Percentiles rank a stretch among this genome's conserved stretches.
These are phyloP conservation scores for Cystobasidium ongulense DNA, from an alignment of 768 basidiomycete species.

Conservation along the genomic window DNA sequence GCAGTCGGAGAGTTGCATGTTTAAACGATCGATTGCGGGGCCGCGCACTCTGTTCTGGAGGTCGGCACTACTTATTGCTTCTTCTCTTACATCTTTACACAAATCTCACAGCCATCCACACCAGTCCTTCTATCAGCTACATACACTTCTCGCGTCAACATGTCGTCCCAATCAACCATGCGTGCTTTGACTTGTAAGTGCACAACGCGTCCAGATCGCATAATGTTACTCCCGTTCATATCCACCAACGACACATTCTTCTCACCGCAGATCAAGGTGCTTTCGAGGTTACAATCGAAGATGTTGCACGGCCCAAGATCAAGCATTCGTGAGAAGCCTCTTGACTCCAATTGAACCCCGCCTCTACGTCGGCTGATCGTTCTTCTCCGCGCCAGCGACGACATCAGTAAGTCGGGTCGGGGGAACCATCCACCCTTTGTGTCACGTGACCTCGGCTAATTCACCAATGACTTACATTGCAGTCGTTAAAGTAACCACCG, in stretches of 20 bases:
- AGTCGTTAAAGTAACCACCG: constrained; percentile 35
- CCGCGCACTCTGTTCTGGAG: background rate
- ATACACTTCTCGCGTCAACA: background rate
- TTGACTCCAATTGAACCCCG: background rate
- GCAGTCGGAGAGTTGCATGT: background rate
- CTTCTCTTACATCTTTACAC: background rate
- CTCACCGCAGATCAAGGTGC: background rate
- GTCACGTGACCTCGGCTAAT: background rate
- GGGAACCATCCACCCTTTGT: background rate
- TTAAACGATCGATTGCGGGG: background rate
- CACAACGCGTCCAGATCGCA: background rate
- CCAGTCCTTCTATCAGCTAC: too few relatives aligned
- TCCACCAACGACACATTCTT: too few relatives aligned
- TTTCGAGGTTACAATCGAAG: background rate
- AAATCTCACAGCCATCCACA: too few relatives aligned
- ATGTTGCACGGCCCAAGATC: constrained; percentile 17
- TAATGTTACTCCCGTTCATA: too few relatives aligned
- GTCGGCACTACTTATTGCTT: too few relatives aligned
- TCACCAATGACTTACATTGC: background rate
- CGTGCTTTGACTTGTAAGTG: background rate
- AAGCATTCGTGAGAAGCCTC: constrained; percentile 29
- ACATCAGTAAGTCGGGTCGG: background rate
- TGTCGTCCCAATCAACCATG: background rate
- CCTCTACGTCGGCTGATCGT: background rate
- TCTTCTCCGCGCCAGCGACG: background rate